Base-by-base conservation (phyloP, 306 rosid genomes). In the Rosa lucieae region DNA sequence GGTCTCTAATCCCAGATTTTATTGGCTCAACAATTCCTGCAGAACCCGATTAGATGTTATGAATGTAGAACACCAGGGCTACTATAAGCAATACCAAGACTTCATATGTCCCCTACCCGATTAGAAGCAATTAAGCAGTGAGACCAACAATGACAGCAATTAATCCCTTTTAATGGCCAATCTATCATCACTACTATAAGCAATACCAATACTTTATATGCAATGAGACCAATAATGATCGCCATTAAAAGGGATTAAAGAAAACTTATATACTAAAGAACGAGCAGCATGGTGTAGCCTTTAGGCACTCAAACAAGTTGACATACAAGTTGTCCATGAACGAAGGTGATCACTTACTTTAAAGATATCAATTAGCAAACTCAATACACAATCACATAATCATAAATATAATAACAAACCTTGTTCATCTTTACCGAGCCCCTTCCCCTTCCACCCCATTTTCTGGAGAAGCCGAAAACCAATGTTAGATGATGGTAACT, bases 381-480 rank as follows among this genome's bases (percentile, higher is more conserved):
- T 23, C 5, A 58, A 62, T 7, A 74, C 55, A 59, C 43, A 23
- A 70, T 13, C 8, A 48, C 63, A 72, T n/a, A 70, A 61, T 55
- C 13, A 26, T 12, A 3, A 23, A 52, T 58, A 72, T 39, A 75
- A 44, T 26, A 73, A 67, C 83, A 75, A 82, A 91, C 99, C 99
- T 91, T 95, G 99, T 87, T 95, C 98, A 83, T 95, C 85, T 86
- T 95, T 92, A 85, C 98, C 99, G 17, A 95, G 96, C 74, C 99
- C 99, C 79, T 91, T 95, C 75, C 99, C 99, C 83, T 95, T 95
- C 99, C 99, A 95, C 39, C 99, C 99, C 98, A 95, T 95, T 82
- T 95, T 95, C 81, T 95, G 98, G 70, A 95, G 99, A 85, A 95
- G 99, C 92, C 89, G 89, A 87, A 89, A 95, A 29, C 99, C 99